Evolutionary conservation across 306 rosid species (phyloP).

Genomic region (Herpetospermum pedunculosum): DNA sequence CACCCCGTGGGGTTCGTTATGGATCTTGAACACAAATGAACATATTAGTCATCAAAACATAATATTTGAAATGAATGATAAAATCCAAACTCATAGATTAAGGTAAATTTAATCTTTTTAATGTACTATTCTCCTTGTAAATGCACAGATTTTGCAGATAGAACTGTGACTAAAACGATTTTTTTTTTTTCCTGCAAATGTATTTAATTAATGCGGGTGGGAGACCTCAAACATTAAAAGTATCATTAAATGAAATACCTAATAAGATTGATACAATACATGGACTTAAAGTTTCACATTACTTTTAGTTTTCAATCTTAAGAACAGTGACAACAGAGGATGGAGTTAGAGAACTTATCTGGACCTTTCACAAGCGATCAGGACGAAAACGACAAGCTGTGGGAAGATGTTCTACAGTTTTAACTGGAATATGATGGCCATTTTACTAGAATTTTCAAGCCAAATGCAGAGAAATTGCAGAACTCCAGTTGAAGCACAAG

Average conservation of each 20-base stretch:
- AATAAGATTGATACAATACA: background rate
- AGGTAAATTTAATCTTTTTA: too few relatives aligned
- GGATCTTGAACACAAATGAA: too few relatives aligned
- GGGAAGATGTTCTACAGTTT: background rate
- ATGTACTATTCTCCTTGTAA: too few relatives aligned
- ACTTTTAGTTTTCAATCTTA: too few relatives aligned
- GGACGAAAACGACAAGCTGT: background rate
- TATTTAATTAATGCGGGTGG: too few relatives aligned
- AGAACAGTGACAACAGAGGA: background rate
- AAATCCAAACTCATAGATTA: too few relatives aligned
- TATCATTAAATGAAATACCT: background rate
- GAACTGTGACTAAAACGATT: too few relatives aligned
- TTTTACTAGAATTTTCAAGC: background rate
- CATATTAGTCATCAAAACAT: too few relatives aligned
- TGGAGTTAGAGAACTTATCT: background rate
- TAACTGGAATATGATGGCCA: background rate
- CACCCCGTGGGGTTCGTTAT: too few relatives aligned
- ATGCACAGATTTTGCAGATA: too few relatives aligned
- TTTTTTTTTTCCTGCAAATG: too few relatives aligned
- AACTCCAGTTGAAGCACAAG: background rate
- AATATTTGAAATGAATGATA: too few relatives aligned
- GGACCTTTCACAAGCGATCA: background rate
- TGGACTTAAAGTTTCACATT: background rate
- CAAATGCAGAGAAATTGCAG: background rate
- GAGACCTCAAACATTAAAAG: background rate